phyloP scores from a whole-genome alignment of 306 rosid genomes.

The Astragalus membranaceus region DNA sequence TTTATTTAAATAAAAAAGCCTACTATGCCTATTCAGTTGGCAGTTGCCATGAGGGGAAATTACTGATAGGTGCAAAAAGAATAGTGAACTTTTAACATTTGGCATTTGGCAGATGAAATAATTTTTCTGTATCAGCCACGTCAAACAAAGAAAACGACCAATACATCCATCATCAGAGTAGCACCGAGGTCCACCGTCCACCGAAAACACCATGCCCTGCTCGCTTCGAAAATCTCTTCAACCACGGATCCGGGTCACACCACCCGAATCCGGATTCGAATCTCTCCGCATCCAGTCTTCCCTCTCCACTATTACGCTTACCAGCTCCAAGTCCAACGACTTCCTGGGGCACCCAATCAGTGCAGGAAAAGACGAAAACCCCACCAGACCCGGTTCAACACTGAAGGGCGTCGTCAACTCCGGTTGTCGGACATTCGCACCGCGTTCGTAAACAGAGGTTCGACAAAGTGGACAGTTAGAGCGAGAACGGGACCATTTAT shows the following conservation, averaged over 20 bases:
- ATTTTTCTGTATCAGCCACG: neutral
- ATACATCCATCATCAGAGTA: neutral
- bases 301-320: neutral
- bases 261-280: neutral
- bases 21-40: too few relatives aligned
- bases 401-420: neutral
- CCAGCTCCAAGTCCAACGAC: slow-evolving; percentile 16
- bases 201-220: neutral
- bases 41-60: too few relatives aligned
- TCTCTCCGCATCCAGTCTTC: neutral
- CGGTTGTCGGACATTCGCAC: neutral
- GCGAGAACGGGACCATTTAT: slow-evolving; percentile 36
- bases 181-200: neutral
- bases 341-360: slow-evolving; percentile 20
- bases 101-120: too few relatives aligned
- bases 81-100: too few relatives aligned
- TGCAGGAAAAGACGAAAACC: neutral
- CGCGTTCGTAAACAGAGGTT: slow-evolving; percentile 1
- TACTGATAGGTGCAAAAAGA: too few relatives aligned
- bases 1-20: too few relatives aligned
- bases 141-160: neutral
- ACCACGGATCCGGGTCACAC: neutral
- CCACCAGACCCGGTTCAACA: neutral
- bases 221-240: neutral
- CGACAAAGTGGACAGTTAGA: slow-evolving; percentile 44